Evolutionary conservation across 108 stramenopile species (phyloP), one percentile per base, ranked within the genome.

Genomic region (Nitzschia putrida): DNA sequence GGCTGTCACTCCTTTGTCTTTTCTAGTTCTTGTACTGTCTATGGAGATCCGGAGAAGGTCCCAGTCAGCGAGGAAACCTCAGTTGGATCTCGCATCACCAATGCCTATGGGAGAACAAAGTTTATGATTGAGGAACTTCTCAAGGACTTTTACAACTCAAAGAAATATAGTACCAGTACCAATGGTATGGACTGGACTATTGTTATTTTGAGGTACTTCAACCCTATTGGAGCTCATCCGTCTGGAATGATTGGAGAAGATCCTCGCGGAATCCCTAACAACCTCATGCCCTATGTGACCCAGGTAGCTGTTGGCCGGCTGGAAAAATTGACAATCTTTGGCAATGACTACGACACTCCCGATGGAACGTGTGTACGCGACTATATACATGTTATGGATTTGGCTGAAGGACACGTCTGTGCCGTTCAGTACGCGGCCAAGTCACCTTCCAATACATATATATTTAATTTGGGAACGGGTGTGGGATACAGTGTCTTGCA

Each of bases 191-290:
- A 74, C 57, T 61, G 67, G 0, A 57, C 22, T 6, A 80, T 91
- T 43, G 61, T 89, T 52, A 93, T 98, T 45, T 77, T 99, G n/a
- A 82, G 99, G 5, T 99, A 99, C 74, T 99, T 99, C 82, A 99
- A 99, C 81, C 99, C 99, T n/a, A 97, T 98, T 57, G 99, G 99
- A 13, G 97, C 99, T 0, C 99, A 99, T 88, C 82, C 94, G 20
- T 89, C 85, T 57, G 98, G 99, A 16, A 59, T 67, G n/a, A 98
- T 99, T 68, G 99, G 99, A 5, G 99, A 99, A 73, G 99, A 99
- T 85, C 99, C 99, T 43, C 88, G 92, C 66, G 98, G 96, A n/a
- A 90, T 95, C 45, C 98, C 98, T 20, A 98, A 98, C 88, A 98
- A 99, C 70, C 82, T 99, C 22, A 96, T 97, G 95, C 98, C 98